Evolutionary conservation across 768 basidiomycete species (phyloP).

Genomic region (Naganishia kalamii): DNA sequence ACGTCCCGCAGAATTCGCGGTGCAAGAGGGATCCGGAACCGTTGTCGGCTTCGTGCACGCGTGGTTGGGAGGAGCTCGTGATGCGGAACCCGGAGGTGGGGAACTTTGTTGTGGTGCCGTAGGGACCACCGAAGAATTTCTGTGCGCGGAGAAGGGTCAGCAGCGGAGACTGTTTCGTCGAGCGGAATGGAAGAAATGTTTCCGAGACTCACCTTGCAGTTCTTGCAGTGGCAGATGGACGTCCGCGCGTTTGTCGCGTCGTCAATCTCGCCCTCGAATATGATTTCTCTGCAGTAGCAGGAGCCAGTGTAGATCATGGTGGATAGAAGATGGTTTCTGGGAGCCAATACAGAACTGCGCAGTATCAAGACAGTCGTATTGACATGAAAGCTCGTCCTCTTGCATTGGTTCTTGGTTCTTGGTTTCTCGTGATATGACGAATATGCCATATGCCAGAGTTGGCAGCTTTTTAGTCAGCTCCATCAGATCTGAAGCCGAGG

Average conservation of each 20-base stretch:
- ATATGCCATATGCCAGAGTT: too few species aligned
- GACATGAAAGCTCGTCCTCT: not conserved
- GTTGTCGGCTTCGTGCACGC: constrained; percentile 11
- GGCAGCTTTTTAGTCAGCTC: too few species aligned
- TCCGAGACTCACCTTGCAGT: constrained; percentile 1
- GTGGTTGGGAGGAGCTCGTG: not conserved
- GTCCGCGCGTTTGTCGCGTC: not conserved
- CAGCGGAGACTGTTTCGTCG: not conserved
- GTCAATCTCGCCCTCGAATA: constrained; percentile 5
- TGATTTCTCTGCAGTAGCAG: constrained; percentile 12
- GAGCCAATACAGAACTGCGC: not conserved
- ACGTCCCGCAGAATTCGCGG: constrained; percentile 6
- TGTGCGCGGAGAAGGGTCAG: not conserved
- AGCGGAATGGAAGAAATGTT: not conserved
- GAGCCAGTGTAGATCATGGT: constrained; percentile 14
- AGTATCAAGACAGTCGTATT: not conserved
- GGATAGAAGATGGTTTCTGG: not conserved
- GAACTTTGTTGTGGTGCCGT: constrained; percentile 3
- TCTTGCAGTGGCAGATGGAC: constrained; percentile 9
- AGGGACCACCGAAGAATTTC: constrained; percentile 9
- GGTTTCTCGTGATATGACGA: too few species aligned
- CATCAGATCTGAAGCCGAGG: not conserved
- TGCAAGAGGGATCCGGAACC: constrained; percentile 5
- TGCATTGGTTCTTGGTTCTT: too few species aligned
- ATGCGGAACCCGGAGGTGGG: not conserved